phyloP scores from a whole-genome alignment of 352 stramenopile species.

The Pythium sp. region DNA sequence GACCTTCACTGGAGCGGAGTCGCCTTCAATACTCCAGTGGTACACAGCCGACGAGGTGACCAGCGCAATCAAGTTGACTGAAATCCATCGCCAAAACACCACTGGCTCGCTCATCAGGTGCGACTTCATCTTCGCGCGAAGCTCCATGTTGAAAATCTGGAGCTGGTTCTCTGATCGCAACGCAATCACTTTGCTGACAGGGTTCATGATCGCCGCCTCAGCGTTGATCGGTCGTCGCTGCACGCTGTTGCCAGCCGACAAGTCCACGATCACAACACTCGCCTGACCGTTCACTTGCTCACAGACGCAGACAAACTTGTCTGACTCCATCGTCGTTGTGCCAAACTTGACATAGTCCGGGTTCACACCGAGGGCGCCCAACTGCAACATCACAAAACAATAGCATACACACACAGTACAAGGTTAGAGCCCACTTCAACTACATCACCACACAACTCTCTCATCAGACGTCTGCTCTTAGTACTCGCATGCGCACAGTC shows the following conservation, averaged over 20 bases:
- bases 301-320: constrained; percentile 95
- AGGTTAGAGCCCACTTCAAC: constrained; percentile 4
- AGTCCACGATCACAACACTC: constrained; percentile 92
- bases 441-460: no score
- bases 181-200: constrained; percentile 90
- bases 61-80: constrained; percentile 95
- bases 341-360: constrained; percentile 92
- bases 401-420: constrained; percentile 13
- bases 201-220: constrained; percentile 99
- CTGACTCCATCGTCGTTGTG: constrained; percentile 96
- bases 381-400: constrained; percentile 29
- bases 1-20: constrained; percentile 92
- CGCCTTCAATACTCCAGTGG: constrained; percentile 97
- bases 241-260: constrained; percentile 84
- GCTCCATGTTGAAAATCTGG: constrained; percentile 99
- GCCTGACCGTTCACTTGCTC: constrained; percentile 87
- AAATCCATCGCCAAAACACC: constrained; percentile 99
- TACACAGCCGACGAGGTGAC: constrained; percentile 96
- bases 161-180: constrained; percentile 91
- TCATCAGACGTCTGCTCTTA: neutral
- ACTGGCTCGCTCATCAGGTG: constrained; percentile 91
- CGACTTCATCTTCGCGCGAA: constrained; percentile 98
- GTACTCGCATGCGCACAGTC: neutral
- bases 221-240: constrained; percentile 96
- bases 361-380: constrained; percentile 87